phyloP scores from a whole-genome alignment of 2,329 filamentous ascomycete species.

The Thielaviopsis euricoi region DNA sequence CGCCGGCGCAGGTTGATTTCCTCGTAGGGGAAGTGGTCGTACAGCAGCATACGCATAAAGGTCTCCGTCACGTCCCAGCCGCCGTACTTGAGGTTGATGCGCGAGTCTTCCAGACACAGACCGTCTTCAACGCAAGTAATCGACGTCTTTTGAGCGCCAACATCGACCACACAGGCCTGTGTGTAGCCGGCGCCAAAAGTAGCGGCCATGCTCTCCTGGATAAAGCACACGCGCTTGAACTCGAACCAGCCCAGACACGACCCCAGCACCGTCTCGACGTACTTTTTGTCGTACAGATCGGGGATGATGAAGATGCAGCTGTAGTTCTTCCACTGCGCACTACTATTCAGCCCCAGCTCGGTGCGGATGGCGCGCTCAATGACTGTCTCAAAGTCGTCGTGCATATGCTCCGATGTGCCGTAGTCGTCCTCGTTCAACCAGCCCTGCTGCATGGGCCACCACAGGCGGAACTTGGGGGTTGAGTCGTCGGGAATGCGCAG shows the following conservation, averaged over 20 bases:
- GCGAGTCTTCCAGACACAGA: slow-evolving; percentile 83
- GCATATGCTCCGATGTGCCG: slow-evolving; percentile 58
- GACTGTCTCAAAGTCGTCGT: slow-evolving; percentile 74
- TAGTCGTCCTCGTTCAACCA: slow-evolving; percentile 89
- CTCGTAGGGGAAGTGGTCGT: slow-evolving; percentile 85
- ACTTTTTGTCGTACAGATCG: slow-evolving; percentile 87
- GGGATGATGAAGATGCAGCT: slow-evolving; percentile 95
- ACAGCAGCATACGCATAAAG: slow-evolving; percentile 96
- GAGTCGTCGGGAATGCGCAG: slow-evolving; percentile 81
- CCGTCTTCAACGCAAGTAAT: slow-evolving; percentile 95
- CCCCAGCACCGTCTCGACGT: slow-evolving; percentile 70
- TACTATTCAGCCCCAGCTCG: slow-evolving; percentile 64
- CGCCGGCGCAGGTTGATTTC: slow-evolving; percentile 83
- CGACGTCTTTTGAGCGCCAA: slow-evolving; percentile 93
- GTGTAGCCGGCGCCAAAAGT: slow-evolving; percentile 93
- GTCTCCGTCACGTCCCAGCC: slow-evolving; percentile 86
- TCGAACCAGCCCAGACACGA: slow-evolving; percentile 80
- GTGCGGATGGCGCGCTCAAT: slow-evolving; percentile 71
- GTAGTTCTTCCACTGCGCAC: slow-evolving; percentile 75
- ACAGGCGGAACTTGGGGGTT: slow-evolving; percentile 74
- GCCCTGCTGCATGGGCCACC: slow-evolving; percentile 78
- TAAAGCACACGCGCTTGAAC: slow-evolving; percentile 78
- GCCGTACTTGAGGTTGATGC: slow-evolving; percentile 87
- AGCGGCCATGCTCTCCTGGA: slow-evolving; percentile 88
- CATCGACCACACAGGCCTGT: slow-evolving; percentile 84